Percentiles rank a stretch among this genome's conserved stretches.
phyloP scores from a whole-genome alignment of 805 yeast genomes.

The Saccharomyces kudriavzevii region DNA sequence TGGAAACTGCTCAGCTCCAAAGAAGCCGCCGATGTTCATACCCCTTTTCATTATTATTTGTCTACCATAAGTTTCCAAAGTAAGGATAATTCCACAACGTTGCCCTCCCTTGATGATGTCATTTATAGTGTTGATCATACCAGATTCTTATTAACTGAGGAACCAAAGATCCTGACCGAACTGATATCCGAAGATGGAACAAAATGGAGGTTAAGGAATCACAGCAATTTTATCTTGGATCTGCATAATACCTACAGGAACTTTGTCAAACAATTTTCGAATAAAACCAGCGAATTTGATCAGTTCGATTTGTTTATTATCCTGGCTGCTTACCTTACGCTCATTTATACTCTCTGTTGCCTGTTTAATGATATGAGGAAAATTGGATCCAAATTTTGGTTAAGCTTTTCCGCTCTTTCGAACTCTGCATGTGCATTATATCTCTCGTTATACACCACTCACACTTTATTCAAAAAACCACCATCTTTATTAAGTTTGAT shows the following conservation, averaged over 20 bases:
- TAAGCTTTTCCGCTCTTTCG: conserved; percentile 67
- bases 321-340: conserved; percentile 72
- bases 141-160: conserved; percentile 19
- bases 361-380: conserved; percentile 68
- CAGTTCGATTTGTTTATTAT: conserved; percentile 75
- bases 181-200: conserved; percentile 36
- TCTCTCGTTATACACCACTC: conserved; percentile 62
- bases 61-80: conserved; percentile 23
- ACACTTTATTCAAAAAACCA: conserved; percentile 45
- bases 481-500: conserved; percentile 68
- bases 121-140: conserved; percentile 19
- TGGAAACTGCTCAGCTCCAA: conserved; percentile 17
- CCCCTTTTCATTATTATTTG: conserved; percentile 25
- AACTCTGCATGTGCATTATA: conserved; percentile 78
- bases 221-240: conserved; percentile 18
- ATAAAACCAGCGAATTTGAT: conserved; percentile 61
- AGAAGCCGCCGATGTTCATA: conserved; percentile 12
- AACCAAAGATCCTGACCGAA: conserved; percentile 14
- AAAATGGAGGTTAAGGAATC: conserved; percentile 51
- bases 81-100: conserved; percentile 3
- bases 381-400: conserved; percentile 80
- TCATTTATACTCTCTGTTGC: conserved; percentile 74
- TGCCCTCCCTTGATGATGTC: conserved; percentile 27
- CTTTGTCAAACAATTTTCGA: neutral
- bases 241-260: neutral